Evolutionary conservation across 768 basidiomycete genomes (phyloP).

Genomic region (Solioccasus polychromus): DNA sequence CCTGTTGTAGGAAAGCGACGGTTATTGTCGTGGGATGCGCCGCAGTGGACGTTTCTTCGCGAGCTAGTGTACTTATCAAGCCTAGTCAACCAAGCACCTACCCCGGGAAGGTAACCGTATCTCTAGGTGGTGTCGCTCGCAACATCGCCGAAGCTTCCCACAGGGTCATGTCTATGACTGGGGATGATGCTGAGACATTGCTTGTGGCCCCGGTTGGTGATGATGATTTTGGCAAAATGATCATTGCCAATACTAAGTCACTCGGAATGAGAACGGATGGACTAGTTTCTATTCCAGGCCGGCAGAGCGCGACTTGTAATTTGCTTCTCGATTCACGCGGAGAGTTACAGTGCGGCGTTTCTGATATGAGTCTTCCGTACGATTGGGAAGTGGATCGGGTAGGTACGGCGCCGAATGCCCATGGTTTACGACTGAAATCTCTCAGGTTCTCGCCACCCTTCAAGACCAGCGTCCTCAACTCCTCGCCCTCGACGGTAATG

Average conservation of each 20-base stretch:
- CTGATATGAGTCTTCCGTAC: constrained; percentile 81
- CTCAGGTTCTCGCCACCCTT: constrained; percentile 53
- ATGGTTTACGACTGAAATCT: not conserved
- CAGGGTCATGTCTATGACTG: constrained; percentile 46
- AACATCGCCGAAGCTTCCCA: constrained; percentile 92
- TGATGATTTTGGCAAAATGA: constrained; percentile 72
- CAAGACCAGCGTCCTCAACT: constrained; percentile 48
- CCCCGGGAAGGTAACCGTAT: constrained; percentile 70
- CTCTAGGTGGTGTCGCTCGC: constrained; percentile 89
- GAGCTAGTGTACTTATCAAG: constrained; percentile 31
- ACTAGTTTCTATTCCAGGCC: constrained; percentile 40
- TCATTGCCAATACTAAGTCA: constrained; percentile 52
- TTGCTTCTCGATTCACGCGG: constrained; percentile 75
- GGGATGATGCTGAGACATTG: constrained; percentile 37
- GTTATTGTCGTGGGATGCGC: constrained; percentile 81
- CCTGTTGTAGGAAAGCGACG: constrained; percentile 33
- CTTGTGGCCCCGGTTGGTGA: constrained; percentile 75
- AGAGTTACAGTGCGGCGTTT: constrained; percentile 77
- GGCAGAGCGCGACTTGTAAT: constrained; percentile 79
- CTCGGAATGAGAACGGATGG: constrained; percentile 86
- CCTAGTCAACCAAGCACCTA: constrained; percentile 65
- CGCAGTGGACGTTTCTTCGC: constrained; percentile 84
- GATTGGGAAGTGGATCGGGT: constrained; percentile 47
- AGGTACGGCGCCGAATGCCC: not conserved
- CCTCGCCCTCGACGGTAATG: constrained; percentile 76